Base-by-base conservation (phyloP, 208 protist species). In the Leishmania gerbilli region DNA sequence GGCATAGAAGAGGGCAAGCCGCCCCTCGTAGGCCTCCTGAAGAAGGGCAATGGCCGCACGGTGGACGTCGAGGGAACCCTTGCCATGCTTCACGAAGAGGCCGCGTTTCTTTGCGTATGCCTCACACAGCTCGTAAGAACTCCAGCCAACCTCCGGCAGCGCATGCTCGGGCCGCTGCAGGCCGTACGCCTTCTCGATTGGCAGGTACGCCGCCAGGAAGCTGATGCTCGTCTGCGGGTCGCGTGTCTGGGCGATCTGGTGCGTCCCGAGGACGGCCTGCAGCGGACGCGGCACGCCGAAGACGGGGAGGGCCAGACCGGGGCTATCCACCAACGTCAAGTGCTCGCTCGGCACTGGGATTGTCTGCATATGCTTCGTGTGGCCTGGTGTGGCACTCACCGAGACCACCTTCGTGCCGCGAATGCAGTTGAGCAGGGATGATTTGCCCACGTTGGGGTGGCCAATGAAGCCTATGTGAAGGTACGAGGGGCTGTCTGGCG, bases 351-450 rank as follows among this genome's bases (percentile, higher is more conserved):
- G 91, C 13, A 99, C 84, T 45, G 93, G 93, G 53, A 99, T 99
- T 1, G 98, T 99, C 86, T 99, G 98, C 45, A 99, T 81, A 77
- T 99, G 97, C 79, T 99, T 99, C 31, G 98, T 99, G 87, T 99
- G 98, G 1, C 99, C 99, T 7, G 99, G 95, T 24, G 97, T 99
- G 27, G 89, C 80, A 71, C 92, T 98, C n/a, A 97, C 93, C 27
- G 91, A 97, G 24, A 99, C 98, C 17, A 99, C 98, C 80, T 99
- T 99, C 42, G 93, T 97, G 49, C 97, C 98, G 53, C 98, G 91
- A 56, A 99, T 90, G 84, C 91, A 98, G 89, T 99, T 99, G 31
- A 99, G 90, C 67, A 99, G 79, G 58, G 93, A 97, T 13, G 93
- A 98, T 88, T 99, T 99, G 58, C 99, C 99, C 5, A 99, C 98